Evolutionary conservation across 805 yeast genomes (phyloP), one percentile per base, ranked within the genome.

Genomic region (Huiozyma naganishii): DNA sequence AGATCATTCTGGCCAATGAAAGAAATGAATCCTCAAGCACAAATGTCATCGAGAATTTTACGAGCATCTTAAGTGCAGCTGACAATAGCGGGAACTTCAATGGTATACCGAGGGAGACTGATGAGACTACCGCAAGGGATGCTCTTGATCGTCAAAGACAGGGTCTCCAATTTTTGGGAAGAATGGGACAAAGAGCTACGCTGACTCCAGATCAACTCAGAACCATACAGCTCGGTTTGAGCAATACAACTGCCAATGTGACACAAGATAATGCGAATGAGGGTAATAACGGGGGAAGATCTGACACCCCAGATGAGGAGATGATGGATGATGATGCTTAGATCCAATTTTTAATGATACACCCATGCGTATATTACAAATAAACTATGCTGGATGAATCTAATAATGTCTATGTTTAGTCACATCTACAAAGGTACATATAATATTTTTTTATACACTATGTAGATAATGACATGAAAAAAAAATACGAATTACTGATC

Each of bases 291-390:
- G 58, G 54, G 41, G 57, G 48, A 41, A 46, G 49, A 8, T 53
- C 61, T 6, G 57, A 50, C 41, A 56, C 62, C 1, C 61, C 62
- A 12, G 62, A 55, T 37, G 61, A 50, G 38, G 59, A 52, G 42
- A 48, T 32, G 34, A 10, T 32, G n/a, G 34, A 32, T 32, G 34
- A 32, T 17, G 23, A 17, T 17, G 23, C 23, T 17, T 17, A 17
- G 23, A 17, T 17, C 4, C 23, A 17, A 17, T 17, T 17, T 17
- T 17, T 17, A 17, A 4, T 17, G 23, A 17, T 17, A 17, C 4
- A 3, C 23, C 23, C 23, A 17, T 17, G 23, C 23, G 23, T 17
- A 17, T 17, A 4, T 17, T 17, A 4, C 23, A 17, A 17, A 17
- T 17, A 17, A 17, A 17, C 23, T 17, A 17, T 17, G 23, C 23